Evolutionary conservation across 1,139 yeast genomes (phyloP), one percentile per base, ranked within the genome.

Genomic region (Citeromyces hawaiiensis): DNA sequence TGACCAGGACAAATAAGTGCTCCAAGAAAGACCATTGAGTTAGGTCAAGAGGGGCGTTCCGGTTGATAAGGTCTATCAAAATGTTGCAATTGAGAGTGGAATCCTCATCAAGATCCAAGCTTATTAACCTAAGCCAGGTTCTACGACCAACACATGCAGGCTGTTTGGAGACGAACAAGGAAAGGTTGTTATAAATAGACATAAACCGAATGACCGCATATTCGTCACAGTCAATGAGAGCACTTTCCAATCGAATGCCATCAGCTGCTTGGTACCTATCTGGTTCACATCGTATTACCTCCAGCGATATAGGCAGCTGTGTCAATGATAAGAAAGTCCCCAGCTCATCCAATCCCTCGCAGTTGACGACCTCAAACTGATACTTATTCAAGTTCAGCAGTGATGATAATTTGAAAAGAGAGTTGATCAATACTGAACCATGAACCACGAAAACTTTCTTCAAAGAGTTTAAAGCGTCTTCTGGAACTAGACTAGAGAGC

Each of bases 371-470:
- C 64, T 44, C 45, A 33, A 42, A 41, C n/a, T 17, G 30, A 42
- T 70, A 59, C 39, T 68, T 67, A 49, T 76, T 64, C 2, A 77
- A 68, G 49, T 81, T 83, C 43, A 77, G 66, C 4, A 23, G 11
- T 11, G 27, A 23, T 44, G 85, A 61, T 40, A 86, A 72, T 43
- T 85, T 91, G 16, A 85, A 72, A 31, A 87, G 70, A 0, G 95
- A 81, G 49, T 87, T 75, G 14, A 86, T 73, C 61, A 91, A 74
- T 91, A 96, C 87, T 40, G 85, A 81, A 51, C 88, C 96, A 57
- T 91, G 97, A 4, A 91, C 95, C 34, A 88, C 71, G 47, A 81
- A 82, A 3, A 86, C 65, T 49, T 76, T 79, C 40, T 64, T 63
- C 40, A 87, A 60, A 41, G 72, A 65, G 43, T 72, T 71, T 43